Base-by-base conservation (phyloP, 2,329 filamentous ascomycete species). In the Diaporthe vexans region DNA sequence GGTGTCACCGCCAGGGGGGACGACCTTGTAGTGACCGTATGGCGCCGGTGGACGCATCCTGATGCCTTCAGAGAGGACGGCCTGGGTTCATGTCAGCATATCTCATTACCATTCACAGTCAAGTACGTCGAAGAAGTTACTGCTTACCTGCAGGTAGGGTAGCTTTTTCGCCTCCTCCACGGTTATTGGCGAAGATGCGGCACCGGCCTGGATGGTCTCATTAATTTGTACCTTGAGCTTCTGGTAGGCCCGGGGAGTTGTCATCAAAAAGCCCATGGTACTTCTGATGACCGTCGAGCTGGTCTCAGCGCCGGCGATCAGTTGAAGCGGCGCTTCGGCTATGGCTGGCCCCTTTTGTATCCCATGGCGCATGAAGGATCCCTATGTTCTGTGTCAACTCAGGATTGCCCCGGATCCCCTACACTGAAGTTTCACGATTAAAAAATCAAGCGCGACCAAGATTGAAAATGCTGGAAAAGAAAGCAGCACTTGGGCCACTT, bases 291-390 rank as follows among this genome's bases (percentile, higher is more conserved):
- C 83, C 0, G 85, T 86, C 0, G 88, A 85, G 0, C 87, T 88
- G 19, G 86, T 88, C 76, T 90, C 88, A 1, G 86, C 86, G 3
- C 88, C 88, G 3, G 87, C 87, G 2, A 87, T 24, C 4, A 77
- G 75, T 48, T 79, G 76, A 54, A 79, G 67, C 3, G 79, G 54
- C 1, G 76, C 76, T 61, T 79, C 81, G 73, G 88, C 84, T 21
- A 84, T 80, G 74, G 88, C 85, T 59, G 87, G 80, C 0, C 85
- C 81, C 35, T 80, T 77, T 21, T 82, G 82, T 17, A 87, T 81
- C 2, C 78, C 78, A 74, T 86, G 84, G 15, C 82, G 82, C 71
- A 89, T 84, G 77, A 90, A 89, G 0, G 86, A 86, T 4, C 84
- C 84, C 4, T 74, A 1, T 9, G 13, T 13, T 21, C 46, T 67